Conservation (phyloP, 1,284 basidiomycete species). For the Irpex sp. region DNA sequence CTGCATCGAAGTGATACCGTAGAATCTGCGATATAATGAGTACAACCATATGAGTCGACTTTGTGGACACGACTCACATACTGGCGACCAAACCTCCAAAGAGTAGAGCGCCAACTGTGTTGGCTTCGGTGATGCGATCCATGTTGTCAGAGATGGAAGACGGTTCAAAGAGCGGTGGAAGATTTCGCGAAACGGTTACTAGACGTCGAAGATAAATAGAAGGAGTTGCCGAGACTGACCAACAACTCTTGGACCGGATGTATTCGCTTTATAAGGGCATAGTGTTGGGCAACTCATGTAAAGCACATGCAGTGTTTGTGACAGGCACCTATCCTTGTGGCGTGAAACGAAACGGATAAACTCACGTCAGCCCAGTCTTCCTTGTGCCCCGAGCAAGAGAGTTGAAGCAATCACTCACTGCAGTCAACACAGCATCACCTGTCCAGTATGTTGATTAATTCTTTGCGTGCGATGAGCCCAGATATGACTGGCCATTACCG, state of each 20-base stretch:
- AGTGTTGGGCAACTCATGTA: not conserved
- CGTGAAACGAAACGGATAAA: not conserved
- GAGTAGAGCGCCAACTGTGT: constrained; percentile 3
- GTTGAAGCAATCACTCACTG: not conserved
- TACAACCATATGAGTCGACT: not conserved
- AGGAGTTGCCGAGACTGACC: too few species aligned
- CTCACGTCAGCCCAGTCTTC: not conserved
- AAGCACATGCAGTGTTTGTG: not conserved
- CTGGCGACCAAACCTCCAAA: constrained; percentile 3
- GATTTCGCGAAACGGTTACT: not conserved
- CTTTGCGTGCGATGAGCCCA: too few species aligned
- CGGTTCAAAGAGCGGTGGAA: not conserved
- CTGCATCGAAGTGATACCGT: constrained; percentile 4
- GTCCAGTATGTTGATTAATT: too few species aligned
- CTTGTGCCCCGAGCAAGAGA: not conserved
- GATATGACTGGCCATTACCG: too few species aligned
- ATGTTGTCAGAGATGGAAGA: not conserved
- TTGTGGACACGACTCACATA: not conserved
- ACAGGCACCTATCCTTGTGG: not conserved
- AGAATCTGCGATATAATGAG: not conserved
- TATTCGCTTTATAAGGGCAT: not conserved
- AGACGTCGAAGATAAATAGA: too few species aligned
- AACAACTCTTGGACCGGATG: not conserved
- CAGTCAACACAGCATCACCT: not conserved
- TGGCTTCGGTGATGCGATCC: not conserved